A percentile compares a stretch with the other conserved stretches of the same genome.
phyloP scores from a whole-genome alignment of 2,329 filamentous ascomycete species.

The Fusarium austroafricanum region DNA sequence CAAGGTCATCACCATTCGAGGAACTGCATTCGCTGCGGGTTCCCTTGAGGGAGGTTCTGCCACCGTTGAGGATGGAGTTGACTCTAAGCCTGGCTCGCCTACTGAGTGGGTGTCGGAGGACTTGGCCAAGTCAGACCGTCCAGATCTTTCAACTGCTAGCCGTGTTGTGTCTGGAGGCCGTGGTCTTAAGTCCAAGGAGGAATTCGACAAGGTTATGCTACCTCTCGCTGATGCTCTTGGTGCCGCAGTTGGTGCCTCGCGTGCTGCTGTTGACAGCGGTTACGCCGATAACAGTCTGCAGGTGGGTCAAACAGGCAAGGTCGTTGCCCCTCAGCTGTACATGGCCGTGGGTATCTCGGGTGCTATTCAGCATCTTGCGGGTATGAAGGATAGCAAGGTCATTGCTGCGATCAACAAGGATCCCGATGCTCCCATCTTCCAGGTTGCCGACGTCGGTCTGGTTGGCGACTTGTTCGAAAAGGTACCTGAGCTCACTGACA shows the following conservation, averaged over 20 bases:
- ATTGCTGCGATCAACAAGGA: constrained; percentile 99
- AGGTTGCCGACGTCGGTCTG: constrained; percentile 94
- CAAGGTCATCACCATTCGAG: constrained; percentile 92
- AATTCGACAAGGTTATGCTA: constrained; percentile 92
- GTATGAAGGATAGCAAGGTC: constrained; percentile 99
- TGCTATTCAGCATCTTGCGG: constrained; percentile 96
- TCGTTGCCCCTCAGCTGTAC: constrained; percentile 95
- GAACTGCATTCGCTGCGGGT: constrained; percentile 87
- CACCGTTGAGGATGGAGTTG: constrained; percentile 80
- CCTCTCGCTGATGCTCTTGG: constrained; percentile 92
- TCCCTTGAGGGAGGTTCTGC: constrained; percentile 79
- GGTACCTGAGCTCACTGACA: constrained; percentile 95
- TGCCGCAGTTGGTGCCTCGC: constrained; percentile 94
- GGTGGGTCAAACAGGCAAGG: constrained; percentile 98
- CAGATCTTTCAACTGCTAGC: constrained; percentile 89
- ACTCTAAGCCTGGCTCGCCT: constrained; percentile 78
- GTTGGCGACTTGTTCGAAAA: constrained; percentile 96
- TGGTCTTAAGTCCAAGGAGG: constrained; percentile 96
- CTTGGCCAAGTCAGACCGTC: constrained; percentile 91
- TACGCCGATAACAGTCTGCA: constrained; percentile 99
- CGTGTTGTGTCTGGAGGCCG: constrained; percentile 94
- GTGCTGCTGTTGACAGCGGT: constrained; percentile 94
- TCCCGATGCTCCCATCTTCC: constrained; percentile 95
- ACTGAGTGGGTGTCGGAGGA: constrained; percentile 96
- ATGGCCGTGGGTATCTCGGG: constrained; percentile 96